Evolutionary conservation across 805 yeast species (phyloP).

Genomic region (Blastobotrys chiropterorum): DNA sequence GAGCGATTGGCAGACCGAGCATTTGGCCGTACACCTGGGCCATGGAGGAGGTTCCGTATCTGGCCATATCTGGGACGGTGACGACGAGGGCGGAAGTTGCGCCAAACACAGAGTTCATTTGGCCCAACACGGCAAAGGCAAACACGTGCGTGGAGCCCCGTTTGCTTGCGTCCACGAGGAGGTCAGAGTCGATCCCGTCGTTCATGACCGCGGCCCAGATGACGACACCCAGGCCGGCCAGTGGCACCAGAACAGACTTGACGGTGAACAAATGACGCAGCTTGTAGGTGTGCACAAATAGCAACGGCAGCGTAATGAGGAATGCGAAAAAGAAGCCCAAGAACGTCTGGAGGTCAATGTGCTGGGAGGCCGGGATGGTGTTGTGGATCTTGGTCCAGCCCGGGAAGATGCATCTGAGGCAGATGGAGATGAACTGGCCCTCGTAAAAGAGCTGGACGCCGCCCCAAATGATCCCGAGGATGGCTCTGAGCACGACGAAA

Average conservation of each 20-base stretch:
- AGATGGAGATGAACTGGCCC: constrained; percentile 16
- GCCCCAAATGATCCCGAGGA: constrained; percentile 20
- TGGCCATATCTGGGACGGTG: constrained; percentile 17
- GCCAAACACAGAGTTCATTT: constrained; percentile 17
- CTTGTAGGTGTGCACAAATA: constrained; percentile 72
- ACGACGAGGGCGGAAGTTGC: constrained; percentile 15
- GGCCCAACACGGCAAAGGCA: constrained; percentile 6
- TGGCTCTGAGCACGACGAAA: constrained; percentile 16
- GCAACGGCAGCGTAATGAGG: constrained; percentile 52
- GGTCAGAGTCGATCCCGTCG: constrained; percentile 42
- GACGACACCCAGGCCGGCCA: constrained; percentile 74
- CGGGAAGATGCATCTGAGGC: constrained; percentile 14
- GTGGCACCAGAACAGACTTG: constrained; percentile 69
- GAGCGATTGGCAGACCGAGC: constrained; percentile 15
- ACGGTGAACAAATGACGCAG: constrained; percentile 77
- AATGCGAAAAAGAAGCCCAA: constrained; percentile 22
- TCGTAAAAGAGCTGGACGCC: constrained; percentile 17
- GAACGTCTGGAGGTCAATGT: constrained; percentile 22
- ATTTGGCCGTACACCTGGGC: constrained; percentile 15
- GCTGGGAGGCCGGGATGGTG: constrained; percentile 13
- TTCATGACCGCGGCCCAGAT: constrained; percentile 79
- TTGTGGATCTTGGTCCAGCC: constrained; percentile 14
- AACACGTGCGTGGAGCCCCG: constrained; percentile 2
- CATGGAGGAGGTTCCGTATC: constrained; percentile 10
- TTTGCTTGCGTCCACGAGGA: constrained; percentile 1